These are phyloP conservation scores for Mrakia hoshinonis DNA, from an alignment of 768 basidiomycete species.

Conservation along the genomic window DNA sequence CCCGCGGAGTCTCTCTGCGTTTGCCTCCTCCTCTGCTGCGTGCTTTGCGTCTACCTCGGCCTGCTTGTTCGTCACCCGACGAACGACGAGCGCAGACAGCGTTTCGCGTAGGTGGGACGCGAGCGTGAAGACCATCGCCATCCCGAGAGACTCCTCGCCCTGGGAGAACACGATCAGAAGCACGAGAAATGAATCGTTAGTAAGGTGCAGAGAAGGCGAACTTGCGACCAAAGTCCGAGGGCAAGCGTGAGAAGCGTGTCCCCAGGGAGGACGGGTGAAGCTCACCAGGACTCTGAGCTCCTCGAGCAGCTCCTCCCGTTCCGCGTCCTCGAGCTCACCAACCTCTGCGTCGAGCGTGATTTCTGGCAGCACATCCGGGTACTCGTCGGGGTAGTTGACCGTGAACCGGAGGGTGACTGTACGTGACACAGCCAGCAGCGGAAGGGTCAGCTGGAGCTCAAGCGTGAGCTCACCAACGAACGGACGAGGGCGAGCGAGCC, in stretches of 20 bases:
- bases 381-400: slow-evolving; percentile 68
- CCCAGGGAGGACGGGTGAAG: not conserved
- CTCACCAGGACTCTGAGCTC: slow-evolving; percentile 53
- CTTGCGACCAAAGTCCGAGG: not conserved
- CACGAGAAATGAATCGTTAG: not conserved
- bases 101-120: slow-evolving; percentile 75
- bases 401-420: slow-evolving; percentile 65
- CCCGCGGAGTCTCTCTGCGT: slow-evolving; percentile 76
- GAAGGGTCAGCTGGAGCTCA: not conserved
- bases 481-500: not conserved
- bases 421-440: not conserved
- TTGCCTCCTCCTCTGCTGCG: slow-evolving; percentile 51
- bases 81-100: slow-evolving; percentile 55
- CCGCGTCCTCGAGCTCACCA: slow-evolving; percentile 48
- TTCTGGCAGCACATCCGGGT: slow-evolving; percentile 74
- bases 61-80: slow-evolving; percentile 51
- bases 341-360: slow-evolving; percentile 57
- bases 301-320: slow-evolving; percentile 50
- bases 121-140: slow-evolving; percentile 97
- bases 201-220: too few relatives aligned
- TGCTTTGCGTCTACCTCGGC: slow-evolving; percentile 58
- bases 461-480: not conserved
- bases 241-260: not conserved
- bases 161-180: not conserved
- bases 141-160: slow-evolving; percentile 44